These are phyloP conservation scores for Clonostachys rhizophaga DNA, from an alignment of 2,329 filamentous ascomycete species.

Conservation along the genomic window DNA sequence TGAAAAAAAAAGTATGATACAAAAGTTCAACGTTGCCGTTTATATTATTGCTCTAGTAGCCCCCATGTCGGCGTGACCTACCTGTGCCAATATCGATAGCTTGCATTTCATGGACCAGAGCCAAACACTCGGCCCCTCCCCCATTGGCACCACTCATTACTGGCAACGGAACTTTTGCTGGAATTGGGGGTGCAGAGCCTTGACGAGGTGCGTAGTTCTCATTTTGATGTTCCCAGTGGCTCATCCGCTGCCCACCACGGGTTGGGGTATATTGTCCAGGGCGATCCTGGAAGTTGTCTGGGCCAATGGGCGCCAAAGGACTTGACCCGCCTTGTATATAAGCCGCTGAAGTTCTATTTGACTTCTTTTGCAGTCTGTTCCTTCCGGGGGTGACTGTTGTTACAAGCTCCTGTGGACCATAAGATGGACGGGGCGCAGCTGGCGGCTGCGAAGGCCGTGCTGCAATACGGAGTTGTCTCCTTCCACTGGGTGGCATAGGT, in stretches of 20 bases:
- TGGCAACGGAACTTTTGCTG: slow-evolving; percentile 63
- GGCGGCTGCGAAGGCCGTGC: slow-evolving; percentile 35
- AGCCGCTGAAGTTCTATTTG: slow-evolving; percentile 35
- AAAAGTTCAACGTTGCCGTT: slow-evolving; percentile 9
- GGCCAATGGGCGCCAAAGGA: slow-evolving; percentile 47
- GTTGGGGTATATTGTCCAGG: slow-evolving; percentile 21
- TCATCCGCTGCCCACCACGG: slow-evolving; percentile 25
- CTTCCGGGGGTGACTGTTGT: slow-evolving; percentile 33
- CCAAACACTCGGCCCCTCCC: slow-evolving; percentile 40
- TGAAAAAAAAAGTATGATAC: not conserved
- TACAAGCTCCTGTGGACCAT: slow-evolving; percentile 12
- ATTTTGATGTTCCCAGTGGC: slow-evolving; percentile 47
- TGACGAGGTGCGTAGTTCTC: slow-evolving; percentile 43
- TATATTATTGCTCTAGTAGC: slow-evolving; percentile 18
- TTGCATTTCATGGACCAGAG: slow-evolving; percentile 68
- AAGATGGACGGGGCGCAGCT: slow-evolving; percentile 1
- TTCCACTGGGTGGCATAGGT: slow-evolving; percentile 42
- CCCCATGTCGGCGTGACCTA: slow-evolving; percentile 45
- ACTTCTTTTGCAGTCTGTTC: slow-evolving; percentile 63
- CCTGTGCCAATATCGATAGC: slow-evolving; percentile 62
- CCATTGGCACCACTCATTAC: slow-evolving; percentile 38
- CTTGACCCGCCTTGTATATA: slow-evolving; percentile 31
- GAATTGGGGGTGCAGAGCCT: slow-evolving; percentile 49
- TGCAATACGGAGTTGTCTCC: slow-evolving; percentile 45
- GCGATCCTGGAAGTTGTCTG: slow-evolving; percentile 45